These are phyloP conservation scores for Lentinus tigrinus DNA, from an alignment of 768 basidiomycete species.

Conservation along the genomic window DNA sequence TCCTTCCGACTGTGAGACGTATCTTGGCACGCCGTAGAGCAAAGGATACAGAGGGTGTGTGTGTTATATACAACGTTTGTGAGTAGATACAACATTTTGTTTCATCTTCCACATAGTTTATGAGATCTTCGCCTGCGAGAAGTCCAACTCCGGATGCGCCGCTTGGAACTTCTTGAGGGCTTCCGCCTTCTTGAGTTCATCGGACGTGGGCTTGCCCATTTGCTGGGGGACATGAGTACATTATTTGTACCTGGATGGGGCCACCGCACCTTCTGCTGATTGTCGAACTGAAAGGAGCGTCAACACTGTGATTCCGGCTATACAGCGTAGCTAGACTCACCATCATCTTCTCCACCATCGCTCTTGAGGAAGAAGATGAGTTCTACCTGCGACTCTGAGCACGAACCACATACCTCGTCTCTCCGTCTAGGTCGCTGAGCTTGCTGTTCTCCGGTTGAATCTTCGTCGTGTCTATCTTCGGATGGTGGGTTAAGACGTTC, in stretches of 20 bases:
- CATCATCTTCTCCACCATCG: constrained; percentile 99
- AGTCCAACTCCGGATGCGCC: constrained; percentile 91
- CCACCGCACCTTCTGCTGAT: constrained; percentile 63
- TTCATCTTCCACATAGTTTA: constrained; percentile 29
- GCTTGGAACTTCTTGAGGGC: constrained; percentile 87
- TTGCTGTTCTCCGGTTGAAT: constrained; percentile 96
- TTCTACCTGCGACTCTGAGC: background rate
- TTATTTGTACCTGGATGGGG: background rate
- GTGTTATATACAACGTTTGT: background rate
- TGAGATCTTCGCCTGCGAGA: constrained; percentile 87
- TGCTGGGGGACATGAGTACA: constrained; percentile 47
- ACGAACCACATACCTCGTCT: constrained; percentile 65
- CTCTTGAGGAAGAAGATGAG: constrained; percentile 43
- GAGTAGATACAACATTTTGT: background rate
- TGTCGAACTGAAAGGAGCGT: constrained; percentile 56
- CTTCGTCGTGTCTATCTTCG: constrained; percentile 95
- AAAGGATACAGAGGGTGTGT: too few relatives aligned
- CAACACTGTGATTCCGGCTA: background rate
- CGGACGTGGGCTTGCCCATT: constrained; percentile 95
- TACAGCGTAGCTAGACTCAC: constrained; percentile 46
- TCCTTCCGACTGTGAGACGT: background rate
- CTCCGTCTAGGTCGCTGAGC: constrained; percentile 92
- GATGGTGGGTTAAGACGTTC: constrained; percentile 91
- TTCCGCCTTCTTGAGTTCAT: constrained; percentile 92
- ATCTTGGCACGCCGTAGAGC: background rate